Evolutionary conservation across 1,139 yeast species (phyloP).

Genomic region (Candida mesenterica): DNA sequence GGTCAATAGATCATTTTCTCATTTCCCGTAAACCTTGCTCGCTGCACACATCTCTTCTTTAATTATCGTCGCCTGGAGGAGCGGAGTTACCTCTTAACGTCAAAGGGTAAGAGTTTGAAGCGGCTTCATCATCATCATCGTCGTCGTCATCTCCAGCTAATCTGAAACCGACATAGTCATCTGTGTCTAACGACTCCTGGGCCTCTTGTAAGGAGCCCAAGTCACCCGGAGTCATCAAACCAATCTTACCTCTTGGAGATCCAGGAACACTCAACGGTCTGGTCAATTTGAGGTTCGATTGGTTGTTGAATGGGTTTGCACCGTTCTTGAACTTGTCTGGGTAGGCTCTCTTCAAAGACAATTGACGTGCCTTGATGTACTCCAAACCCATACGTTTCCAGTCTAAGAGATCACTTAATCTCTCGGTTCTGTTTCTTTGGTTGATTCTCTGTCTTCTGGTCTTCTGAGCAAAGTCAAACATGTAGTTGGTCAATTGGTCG

Average conservation of each 20-base stretch:
- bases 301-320: slow-evolving; percentile 59
- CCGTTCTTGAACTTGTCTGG: slow-evolving; percentile 76
- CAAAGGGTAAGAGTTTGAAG: slow-evolving; percentile 39
- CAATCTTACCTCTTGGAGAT: slow-evolving; percentile 67
- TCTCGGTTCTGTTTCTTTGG: slow-evolving; percentile 95
- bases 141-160: slow-evolving; percentile 53
- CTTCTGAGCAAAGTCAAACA: slow-evolving; percentile 86
- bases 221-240: slow-evolving; percentile 95
- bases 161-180: slow-evolving; percentile 78
- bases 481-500: slow-evolving; percentile 82
- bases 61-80: slow-evolving; percentile 28
- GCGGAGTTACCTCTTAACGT: slow-evolving; percentile 47
- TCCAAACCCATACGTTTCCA: slow-evolving; percentile 99
- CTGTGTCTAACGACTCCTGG: slow-evolving; percentile 66
- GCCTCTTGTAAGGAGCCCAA: slow-evolving; percentile 95
- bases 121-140: slow-evolving; percentile 42
- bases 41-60: too few species aligned
- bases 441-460: slow-evolving; percentile 96
- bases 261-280: slow-evolving; percentile 96
- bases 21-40: too few species aligned
- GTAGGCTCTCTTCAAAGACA: slow-evolving; percentile 89
- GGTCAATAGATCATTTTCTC: too few species aligned
- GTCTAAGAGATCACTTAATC: slow-evolving; percentile 87
- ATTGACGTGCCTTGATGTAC: slow-evolving; percentile 90
- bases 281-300: slow-evolving; percentile 66